Percentiles rank a stretch among this genome's conserved stretches.
phyloP scores from a whole-genome alignment of 2,329 filamentous ascomycete genomes.

The Sordariomycetes sp. region DNA sequence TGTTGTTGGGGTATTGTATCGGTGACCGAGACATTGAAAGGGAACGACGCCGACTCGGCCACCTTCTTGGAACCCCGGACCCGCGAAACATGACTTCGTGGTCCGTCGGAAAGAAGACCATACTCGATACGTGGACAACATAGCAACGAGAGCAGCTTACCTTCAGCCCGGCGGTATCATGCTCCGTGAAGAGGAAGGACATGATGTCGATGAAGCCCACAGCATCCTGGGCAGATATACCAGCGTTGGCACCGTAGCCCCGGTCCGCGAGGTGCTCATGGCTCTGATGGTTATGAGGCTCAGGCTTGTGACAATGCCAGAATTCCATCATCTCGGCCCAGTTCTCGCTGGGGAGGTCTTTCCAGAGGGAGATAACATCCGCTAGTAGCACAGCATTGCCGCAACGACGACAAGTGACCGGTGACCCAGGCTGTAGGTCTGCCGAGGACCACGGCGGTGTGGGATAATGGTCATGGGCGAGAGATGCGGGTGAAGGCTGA shows the following conservation, averaged over 20 bases:
- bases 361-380: conserved; percentile 52
- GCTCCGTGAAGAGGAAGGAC: conserved; percentile 59
- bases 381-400: conserved; percentile 22
- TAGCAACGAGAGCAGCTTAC: conserved; percentile 19
- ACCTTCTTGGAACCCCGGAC: conserved; percentile 48
- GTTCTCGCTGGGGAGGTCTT: conserved; percentile 88
- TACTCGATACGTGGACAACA: conserved; percentile 1
- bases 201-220: conserved; percentile 74
- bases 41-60: conserved; percentile 35
- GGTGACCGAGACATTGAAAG: conserved; percentile 46
- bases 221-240: conserved; percentile 53
- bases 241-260: conserved; percentile 76
- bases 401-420: conserved; percentile 33
- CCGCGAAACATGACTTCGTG: not conserved
- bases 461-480: conserved; percentile 20
- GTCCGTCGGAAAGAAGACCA: not conserved
- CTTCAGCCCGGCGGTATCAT: conserved; percentile 45
- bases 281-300: conserved; percentile 29
- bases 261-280: conserved; percentile 45
- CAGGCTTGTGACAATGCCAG: conserved; percentile 97
- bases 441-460: conserved; percentile 45
- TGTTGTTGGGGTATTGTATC: conserved; percentile 60
- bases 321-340: conserved; percentile 99
- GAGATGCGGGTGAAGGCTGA: not conserved
- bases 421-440: conserved; percentile 27